Evolutionary conservation across 345 rosid genomes (phyloP), one percentile per base, ranked within the genome.

Genomic region (Eutrema yunnanense): DNA sequence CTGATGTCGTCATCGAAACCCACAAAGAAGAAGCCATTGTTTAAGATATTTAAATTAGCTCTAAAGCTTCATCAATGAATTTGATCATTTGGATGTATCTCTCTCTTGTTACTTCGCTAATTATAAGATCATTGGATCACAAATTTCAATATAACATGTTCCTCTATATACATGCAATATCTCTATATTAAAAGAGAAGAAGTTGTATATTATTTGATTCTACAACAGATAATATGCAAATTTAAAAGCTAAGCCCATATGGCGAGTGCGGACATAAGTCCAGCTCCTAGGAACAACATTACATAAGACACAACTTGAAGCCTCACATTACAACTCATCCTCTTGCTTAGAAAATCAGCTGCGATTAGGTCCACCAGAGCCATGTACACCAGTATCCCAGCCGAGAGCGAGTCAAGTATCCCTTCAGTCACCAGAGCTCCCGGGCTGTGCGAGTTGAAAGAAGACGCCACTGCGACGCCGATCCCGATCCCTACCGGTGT

Each of bases 281-380:
- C 96, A 71, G 97, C 96, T 32, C 97, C 97, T n/a, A 95, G 83
- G 80, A 92, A 89, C 62, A 95, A 92, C 87, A 84, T 86, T 43
- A 69, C 52, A 78, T 90, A 88, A 47, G 96, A 86, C 33, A 80
- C 92, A 5, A 88, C 69, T 73, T 90, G 96, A 60, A 92, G 87
- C 57, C 97, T 92, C 60, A 88, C 71, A 65, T 95, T 90, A 84
- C 96, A 92, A 53, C 96, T 87, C 99, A 87, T 95, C 76, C 88
- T 88, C 82, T 87, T 88, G 53, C 97, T 89, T 0, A 88, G 82
- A 68, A 92, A 95, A 79, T 92, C 97, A 2, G 96, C 96, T 16
- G 99, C 99, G 8, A 92, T 87, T n/a, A 95, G 85, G 72, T 92
- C 99, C 30, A 87, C 98, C 27, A 92, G 83, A 34, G 99, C 93